Conservation (phyloP, 495 filamentous ascomycete genomes). For the Ascobolus immersus region DNA sequence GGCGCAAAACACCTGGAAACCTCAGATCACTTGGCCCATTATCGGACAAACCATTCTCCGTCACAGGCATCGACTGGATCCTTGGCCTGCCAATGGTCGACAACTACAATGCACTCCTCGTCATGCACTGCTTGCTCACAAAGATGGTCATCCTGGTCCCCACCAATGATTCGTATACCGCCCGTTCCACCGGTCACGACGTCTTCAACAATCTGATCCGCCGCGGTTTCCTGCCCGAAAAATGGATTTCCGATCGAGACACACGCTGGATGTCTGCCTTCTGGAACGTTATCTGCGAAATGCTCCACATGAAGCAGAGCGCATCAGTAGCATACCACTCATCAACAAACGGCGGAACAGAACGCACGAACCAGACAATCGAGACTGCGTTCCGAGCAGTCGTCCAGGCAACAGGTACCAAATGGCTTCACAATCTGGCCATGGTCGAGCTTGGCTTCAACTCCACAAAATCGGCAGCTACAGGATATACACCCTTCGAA, state of each 20-base stretch:
- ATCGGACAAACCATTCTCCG: not conserved
- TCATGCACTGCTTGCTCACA: not conserved
- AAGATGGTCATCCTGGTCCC: not conserved
- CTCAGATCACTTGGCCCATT: too few relatives aligned
- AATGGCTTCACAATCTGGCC: not conserved
- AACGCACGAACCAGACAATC: conserved; percentile 1
- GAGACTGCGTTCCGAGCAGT: not conserved
- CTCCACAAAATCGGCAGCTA: not conserved
- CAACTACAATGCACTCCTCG: not conserved
- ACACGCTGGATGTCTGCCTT: not conserved
- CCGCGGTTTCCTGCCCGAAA: not conserved
- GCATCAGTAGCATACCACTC: not conserved
- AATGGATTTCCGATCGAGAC: conserved; percentile 3
- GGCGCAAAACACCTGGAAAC: too few relatives aligned
- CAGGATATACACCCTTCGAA: not conserved
- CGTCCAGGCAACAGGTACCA: not conserved
- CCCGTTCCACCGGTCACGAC: not conserved
- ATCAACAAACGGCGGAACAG: not conserved
- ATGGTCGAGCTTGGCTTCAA: not conserved
- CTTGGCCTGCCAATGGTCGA: not conserved
- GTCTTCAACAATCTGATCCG: not conserved
- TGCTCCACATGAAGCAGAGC: not conserved
- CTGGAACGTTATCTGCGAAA: too few relatives aligned
- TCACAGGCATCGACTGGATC: conserved; percentile 1
- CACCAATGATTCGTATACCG: not conserved